phyloP scores from a whole-genome alignment of 1,284 basidiomycete genomes.

The Rugosomyces carneus region DNA sequence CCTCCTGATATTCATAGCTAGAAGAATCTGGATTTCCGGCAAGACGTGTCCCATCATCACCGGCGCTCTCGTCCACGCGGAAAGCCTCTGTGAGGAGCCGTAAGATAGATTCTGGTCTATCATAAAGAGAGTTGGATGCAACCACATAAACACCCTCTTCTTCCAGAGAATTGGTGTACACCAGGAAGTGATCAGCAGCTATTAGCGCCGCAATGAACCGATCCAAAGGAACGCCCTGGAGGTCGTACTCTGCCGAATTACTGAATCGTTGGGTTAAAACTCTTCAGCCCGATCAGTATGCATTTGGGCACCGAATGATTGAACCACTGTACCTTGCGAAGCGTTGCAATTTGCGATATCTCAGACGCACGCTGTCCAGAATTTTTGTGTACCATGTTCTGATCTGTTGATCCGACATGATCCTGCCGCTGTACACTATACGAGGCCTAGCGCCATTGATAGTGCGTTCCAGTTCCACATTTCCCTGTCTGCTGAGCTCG shows the following conservation, averaged over 20 bases:
- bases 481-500: slow-evolving; percentile 20
- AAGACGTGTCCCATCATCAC: slow-evolving; percentile 48
- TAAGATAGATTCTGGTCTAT: slow-evolving; percentile 77
- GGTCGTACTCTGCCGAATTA: slow-evolving; percentile 91
- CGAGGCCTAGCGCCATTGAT: slow-evolving; percentile 19
- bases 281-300: slow-evolving; percentile 30
- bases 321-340: slow-evolving; percentile 67
- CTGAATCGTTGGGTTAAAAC: slow-evolving; percentile 83
- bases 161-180: slow-evolving; percentile 88
- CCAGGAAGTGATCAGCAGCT: slow-evolving; percentile 88
- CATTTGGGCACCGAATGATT: background rate
- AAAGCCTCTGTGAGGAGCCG: slow-evolving; percentile 85
- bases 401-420: slow-evolving; percentile 79
- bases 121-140: slow-evolving; percentile 78
- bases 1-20: slow-evolving; percentile 46
- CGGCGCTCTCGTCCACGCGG: slow-evolving; percentile 57
- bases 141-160: slow-evolving; percentile 93
- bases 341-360: slow-evolving; percentile 91
- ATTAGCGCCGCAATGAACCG: slow-evolving; percentile 79
- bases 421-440: slow-evolving; percentile 22
- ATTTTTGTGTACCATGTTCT: slow-evolving; percentile 91
- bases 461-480: slow-evolving; percentile 13
- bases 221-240: slow-evolving; percentile 79
- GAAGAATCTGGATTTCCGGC: slow-evolving; percentile 44
- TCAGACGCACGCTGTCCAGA: slow-evolving; percentile 86